Evolutionary conservation across 768 basidiomycete genomes (phyloP).

Genomic region (Lactifluus pinguis): DNA sequence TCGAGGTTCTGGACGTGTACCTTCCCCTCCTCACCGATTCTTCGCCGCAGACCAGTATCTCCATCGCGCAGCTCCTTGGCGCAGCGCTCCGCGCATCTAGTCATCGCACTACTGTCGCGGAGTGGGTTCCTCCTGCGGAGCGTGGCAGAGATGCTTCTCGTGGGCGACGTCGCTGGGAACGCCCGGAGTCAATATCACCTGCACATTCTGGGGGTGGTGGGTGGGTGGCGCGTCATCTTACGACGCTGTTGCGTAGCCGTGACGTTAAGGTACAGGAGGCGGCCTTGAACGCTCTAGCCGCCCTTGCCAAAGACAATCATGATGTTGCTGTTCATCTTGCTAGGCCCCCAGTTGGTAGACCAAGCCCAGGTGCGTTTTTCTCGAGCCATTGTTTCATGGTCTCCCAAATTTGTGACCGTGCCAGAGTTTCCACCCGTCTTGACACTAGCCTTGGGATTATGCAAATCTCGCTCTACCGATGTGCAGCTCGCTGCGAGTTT

Average conservation of each 20-base stretch:
- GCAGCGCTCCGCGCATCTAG: conserved; percentile 38
- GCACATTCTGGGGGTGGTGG: conserved; percentile 33
- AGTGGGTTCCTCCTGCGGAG: conserved; percentile 56
- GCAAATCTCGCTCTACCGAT: conserved; percentile 49
- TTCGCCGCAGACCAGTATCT: conserved; percentile 34
- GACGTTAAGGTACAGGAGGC: conserved; percentile 65
- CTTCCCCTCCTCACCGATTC: conserved; percentile 51
- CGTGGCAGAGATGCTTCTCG: conserved; percentile 42
- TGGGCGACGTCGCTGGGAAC: conserved; percentile 69
- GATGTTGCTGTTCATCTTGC: conserved; percentile 41
- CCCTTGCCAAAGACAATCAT: conserved; percentile 55
- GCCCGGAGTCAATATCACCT: conserved; percentile 35
- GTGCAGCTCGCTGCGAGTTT: conserved; percentile 64
- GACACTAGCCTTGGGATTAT: conserved; percentile 38
- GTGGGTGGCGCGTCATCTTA: conserved; percentile 50
- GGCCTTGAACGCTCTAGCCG: conserved; percentile 51
- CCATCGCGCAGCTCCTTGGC: conserved; percentile 52
- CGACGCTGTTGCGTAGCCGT: conserved; percentile 37
- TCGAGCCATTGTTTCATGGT: background rate
- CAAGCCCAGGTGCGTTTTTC: conserved; percentile 5
- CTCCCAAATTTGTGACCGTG: no score
- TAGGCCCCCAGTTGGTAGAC: conserved; percentile 24
- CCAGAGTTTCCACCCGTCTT: conserved; percentile 31
- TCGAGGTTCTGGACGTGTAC: conserved; percentile 54
- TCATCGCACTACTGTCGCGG: conserved; percentile 43